Evolutionary conservation across 2,329 filamentous ascomycete species (phyloP).

Genomic region (Phaeosphaeriaceae sp.): DNA sequence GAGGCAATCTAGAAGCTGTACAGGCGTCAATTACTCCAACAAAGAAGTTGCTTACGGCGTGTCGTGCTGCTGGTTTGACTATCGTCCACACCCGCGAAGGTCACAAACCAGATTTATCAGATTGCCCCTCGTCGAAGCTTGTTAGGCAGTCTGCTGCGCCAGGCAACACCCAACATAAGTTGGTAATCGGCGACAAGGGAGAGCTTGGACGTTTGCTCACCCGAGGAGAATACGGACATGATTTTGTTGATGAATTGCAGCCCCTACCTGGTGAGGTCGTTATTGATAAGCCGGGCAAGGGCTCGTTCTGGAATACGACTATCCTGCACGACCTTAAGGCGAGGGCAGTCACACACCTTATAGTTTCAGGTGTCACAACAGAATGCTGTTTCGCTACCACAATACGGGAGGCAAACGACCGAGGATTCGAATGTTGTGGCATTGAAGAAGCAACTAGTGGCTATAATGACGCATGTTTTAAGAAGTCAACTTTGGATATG

Average conservation of each 20-base stretch:
- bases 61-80: conserved; percentile 52
- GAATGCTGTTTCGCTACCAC: conserved; percentile 66
- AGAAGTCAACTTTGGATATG: conserved; percentile 57
- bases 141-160: conserved; percentile 58
- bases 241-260: conserved; percentile 61
- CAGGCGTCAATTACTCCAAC: conserved; percentile 50
- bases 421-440: conserved; percentile 65
- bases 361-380: conserved; percentile 65
- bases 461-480: conserved; percentile 56
- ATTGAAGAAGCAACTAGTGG: conserved; percentile 55
- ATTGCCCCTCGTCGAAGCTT: conserved; percentile 59
- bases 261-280: conserved; percentile 60
- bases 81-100: conserved; percentile 60
- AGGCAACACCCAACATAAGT: conserved; percentile 51
- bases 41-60: conserved; percentile 52
- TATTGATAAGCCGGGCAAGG: conserved; percentile 66
- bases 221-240: conserved; percentile 62
- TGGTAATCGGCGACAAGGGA: conserved; percentile 60
- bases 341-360: conserved; percentile 63
- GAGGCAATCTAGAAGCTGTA: conserved; percentile 50
- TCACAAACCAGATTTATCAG: conserved; percentile 59
- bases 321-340: conserved; percentile 61
- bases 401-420: conserved; percentile 63
- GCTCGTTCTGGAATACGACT: conserved; percentile 64
- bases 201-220: conserved; percentile 61